Base-by-base conservation (phyloP, 2,329 filamentous ascomycete species). In the Coniochaeta sp. region DNA sequence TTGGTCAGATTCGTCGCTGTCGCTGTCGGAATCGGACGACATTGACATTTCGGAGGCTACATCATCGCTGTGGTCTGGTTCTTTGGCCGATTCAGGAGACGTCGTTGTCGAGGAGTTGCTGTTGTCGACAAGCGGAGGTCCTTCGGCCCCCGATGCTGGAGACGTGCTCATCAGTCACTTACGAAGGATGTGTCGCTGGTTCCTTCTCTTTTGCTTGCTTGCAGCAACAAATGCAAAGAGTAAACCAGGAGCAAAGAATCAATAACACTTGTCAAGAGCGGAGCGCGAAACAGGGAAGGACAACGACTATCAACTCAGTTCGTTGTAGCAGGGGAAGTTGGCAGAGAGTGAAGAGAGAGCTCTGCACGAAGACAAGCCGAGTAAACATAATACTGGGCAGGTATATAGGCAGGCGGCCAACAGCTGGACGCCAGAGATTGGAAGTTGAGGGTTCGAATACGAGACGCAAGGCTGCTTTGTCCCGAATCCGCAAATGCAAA, bases 11-110 rank as follows among this genome's bases (percentile, higher is more conserved):
- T 28, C 47, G 47, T 50, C 22, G 44, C 42, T 44, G 42, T 47
- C 42, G 42, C 47, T 52, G 26, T 30, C 26, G 47, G 22, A 28
- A 16, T 52, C 47, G 24, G 47, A 52, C 2, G 47, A 69, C 72
- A 74, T 74, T 47, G 71, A 72, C 52, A 73, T 63, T 63, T 74
- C 72, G 4, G 72, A 73, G 54, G 61, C 65, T 38, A 71, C 72
- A 55, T 69, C 66, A 63, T 68, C 63, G 58, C 54, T 55, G 47
- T 61, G 59, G 32, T 54, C 4, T 30, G 17, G 47, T 28, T 52
- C 47, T 24, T 9, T 24, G n/a, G 47, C 47, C 1, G 26, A 7
- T 4, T 3, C 12, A 17, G 22, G 14, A 17, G 47, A 52, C 26
- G n/a, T 52, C 22, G 17, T 30, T 52, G 22, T 14, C 6, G 4